These are phyloP conservation scores for Podila horticola DNA, from an alignment of 192 early-diverging fungal genomes.

Conservation along the genomic window DNA sequence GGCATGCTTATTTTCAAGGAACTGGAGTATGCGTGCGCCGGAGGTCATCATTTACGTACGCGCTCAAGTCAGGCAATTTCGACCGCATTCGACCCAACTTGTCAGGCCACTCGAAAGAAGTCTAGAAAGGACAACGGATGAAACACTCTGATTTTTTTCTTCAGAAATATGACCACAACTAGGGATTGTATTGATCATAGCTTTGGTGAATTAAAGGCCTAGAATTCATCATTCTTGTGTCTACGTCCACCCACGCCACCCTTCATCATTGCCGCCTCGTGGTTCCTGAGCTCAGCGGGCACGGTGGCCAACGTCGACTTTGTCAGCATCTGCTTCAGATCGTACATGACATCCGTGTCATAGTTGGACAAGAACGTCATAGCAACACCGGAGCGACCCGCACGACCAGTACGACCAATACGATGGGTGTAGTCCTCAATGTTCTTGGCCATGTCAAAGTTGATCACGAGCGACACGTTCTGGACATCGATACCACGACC, in stretches of 20 bases:
- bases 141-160: too few species aligned
- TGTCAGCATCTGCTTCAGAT: conserved; percentile 77
- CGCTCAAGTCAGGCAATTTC: too few species aligned
- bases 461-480: conserved; percentile 95
- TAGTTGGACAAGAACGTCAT: conserved; percentile 86
- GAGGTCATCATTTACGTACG: too few species aligned
- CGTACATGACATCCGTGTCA: conserved; percentile 91
- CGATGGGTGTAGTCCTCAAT: conserved; percentile 99
- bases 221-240: conserved; percentile 61
- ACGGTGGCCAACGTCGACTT: conserved; percentile 82
- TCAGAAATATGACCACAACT: too few species aligned
- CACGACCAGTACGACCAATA: conserved; percentile 98
- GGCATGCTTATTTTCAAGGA: too few species aligned
- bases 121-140: too few species aligned
- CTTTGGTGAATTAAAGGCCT: not conserved
- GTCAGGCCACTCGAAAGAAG: too few species aligned
- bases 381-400: conserved; percentile 90
- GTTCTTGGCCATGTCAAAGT: conserved; percentile 98
- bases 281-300: conserved; percentile 87
- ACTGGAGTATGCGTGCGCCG: too few species aligned
- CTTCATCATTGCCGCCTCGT: conserved; percentile 87
- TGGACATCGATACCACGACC: conserved; percentile 99
- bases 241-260: conserved; percentile 68
- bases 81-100: too few species aligned
- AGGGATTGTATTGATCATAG: too few species aligned